phyloP scores from a whole-genome alignment of 495 filamentous ascomycete species.

The Lasiosphaeria hispida region DNA sequence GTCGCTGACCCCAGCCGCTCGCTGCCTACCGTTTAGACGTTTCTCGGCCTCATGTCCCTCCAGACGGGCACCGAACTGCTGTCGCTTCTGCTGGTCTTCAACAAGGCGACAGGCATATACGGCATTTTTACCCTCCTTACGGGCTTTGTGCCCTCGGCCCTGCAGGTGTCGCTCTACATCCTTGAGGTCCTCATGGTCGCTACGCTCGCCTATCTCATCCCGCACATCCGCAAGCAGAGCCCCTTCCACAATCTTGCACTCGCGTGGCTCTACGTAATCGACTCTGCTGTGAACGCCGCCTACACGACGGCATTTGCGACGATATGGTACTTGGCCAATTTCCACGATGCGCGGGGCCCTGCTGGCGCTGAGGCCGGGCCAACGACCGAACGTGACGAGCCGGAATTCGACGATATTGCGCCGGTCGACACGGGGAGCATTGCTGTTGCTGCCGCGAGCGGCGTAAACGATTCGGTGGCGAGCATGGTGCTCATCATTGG shows the following conservation, averaged over 20 bases:
- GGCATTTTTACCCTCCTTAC: constrained; percentile 82
- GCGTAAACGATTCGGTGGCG: constrained; percentile 67
- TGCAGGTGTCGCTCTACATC: constrained; percentile 79
- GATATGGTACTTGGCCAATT: constrained; percentile 75
- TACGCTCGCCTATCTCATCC: constrained; percentile 59
- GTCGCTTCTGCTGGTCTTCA: constrained; percentile 73
- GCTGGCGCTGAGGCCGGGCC: constrained; percentile 18
- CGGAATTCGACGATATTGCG: too few relatives aligned
- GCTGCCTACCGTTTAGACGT: constrained; percentile 50
- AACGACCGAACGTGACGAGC: constrained; percentile 10
- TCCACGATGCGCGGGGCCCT: constrained; percentile 29
- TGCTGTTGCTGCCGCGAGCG: constrained; percentile 32
- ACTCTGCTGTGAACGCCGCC: constrained; percentile 70
- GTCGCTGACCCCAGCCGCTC: constrained; percentile 1
- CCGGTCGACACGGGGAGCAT: not conserved
- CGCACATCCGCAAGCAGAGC: constrained; percentile 66
- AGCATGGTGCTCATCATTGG: constrained; percentile 69
- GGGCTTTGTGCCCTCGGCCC: constrained; percentile 57
- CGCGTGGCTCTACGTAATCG: constrained; percentile 75
- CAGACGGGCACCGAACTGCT: constrained; percentile 81
- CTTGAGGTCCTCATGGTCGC: constrained; percentile 71
- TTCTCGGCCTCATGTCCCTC: constrained; percentile 80
- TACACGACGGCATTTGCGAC: constrained; percentile 78
- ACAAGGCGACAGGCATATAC: constrained; percentile 85
- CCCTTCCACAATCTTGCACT: constrained; percentile 68